These are phyloP conservation scores for Aspergillus sp. DNA, from an alignment of 2,329 filamentous ascomycete species.

Conservation along the genomic window DNA sequence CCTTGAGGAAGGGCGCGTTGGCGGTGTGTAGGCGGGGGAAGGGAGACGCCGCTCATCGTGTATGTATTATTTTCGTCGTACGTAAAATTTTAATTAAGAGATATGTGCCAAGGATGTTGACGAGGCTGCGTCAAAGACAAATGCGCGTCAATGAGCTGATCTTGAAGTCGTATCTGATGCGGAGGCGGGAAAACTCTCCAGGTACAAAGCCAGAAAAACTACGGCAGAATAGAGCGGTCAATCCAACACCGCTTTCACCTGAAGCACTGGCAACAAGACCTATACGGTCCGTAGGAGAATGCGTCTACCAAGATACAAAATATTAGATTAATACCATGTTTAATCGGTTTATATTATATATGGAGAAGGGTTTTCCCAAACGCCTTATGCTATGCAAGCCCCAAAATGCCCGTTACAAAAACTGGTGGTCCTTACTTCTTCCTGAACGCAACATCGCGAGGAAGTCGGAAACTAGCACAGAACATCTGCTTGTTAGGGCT, in stretches of 20 bases:
- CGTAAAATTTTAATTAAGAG: no score
- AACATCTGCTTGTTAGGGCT: conserved; percentile 96
- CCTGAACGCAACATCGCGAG: conserved; percentile 75
- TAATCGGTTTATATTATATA: neutral
- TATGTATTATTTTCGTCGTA: neutral
- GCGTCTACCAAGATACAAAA: neutral
- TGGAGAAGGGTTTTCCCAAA: conserved; percentile 3
- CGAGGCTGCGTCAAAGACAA: no score
- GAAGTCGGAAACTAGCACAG: conserved; percentile 87
- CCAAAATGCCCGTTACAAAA: neutral
- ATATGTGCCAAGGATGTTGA: neutral
- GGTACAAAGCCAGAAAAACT: conserved; percentile 6
- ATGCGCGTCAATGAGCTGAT: neutral
- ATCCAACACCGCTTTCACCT: conserved; percentile 4
- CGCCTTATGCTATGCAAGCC: conserved; percentile 13
- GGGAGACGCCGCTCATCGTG: conserved; percentile 24
- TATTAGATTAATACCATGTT: neutral
- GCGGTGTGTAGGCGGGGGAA: conserved; percentile 40
- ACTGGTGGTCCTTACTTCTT: conserved; percentile 9
- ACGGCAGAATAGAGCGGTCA: conserved; percentile 27
- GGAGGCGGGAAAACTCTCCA: conserved; percentile 15
- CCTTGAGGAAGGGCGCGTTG: conserved; percentile 43
- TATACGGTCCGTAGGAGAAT: neutral
- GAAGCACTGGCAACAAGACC: neutral
- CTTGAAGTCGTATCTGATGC: conserved; percentile 14